A percentile compares a stretch with the other conserved stretches of the same genome.
Evolutionary conservation across 495 filamentous ascomycete species (phyloP).

Genomic region (Xylaria palmicola): DNA sequence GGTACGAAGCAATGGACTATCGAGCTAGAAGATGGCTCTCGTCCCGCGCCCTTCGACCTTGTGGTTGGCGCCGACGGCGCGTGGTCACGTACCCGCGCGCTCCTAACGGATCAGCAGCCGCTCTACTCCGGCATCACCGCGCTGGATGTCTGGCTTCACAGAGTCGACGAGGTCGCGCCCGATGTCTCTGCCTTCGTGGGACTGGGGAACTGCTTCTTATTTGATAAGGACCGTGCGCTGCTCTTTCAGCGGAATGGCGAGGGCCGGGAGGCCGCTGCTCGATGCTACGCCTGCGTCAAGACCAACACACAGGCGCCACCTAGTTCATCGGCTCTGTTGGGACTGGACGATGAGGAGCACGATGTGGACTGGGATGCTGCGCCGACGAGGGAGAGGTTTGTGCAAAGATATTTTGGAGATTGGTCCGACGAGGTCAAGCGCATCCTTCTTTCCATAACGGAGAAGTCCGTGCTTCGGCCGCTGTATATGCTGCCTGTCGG

Average conservation of each 20-base stretch:
- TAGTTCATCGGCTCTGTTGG: slow-evolving; percentile 24
- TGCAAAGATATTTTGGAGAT: slow-evolving; percentile 40
- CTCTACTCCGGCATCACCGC: slow-evolving; percentile 48
- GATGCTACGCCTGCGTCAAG: slow-evolving; percentile 41
- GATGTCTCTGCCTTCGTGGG: slow-evolving; percentile 40
- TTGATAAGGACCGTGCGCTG: slow-evolving; percentile 40
- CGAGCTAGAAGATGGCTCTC: slow-evolving; percentile 34
- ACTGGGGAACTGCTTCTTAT: slow-evolving; percentile 43
- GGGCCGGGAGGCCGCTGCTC: slow-evolving; percentile 30
- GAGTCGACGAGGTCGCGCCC: slow-evolving; percentile 20
- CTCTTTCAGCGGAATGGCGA: slow-evolving; percentile 44
- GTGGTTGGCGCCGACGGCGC: slow-evolving; percentile 65
- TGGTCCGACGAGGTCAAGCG: slow-evolving; percentile 36
- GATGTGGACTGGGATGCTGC: slow-evolving; percentile 30
- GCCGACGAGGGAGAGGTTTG: slow-evolving; percentile 28
- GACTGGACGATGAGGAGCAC: slow-evolving; percentile 33
- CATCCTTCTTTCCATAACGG: slow-evolving; percentile 11
- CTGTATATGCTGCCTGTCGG: slow-evolving; percentile 56
- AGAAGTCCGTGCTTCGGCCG: slow-evolving; percentile 21
- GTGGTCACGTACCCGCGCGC: slow-evolving; percentile 53
- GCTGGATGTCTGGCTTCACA: slow-evolving; percentile 37
- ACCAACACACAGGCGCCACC: slow-evolving; percentile 20
- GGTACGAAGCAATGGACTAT: slow-evolving; percentile 30
- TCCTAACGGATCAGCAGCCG: slow-evolving; percentile 49
- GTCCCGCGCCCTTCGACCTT: slow-evolving; percentile 44